Evolutionary conservation across 2,329 filamentous ascomycete genomes (phyloP).

Genomic region (Clarireedia hainanense): DNA sequence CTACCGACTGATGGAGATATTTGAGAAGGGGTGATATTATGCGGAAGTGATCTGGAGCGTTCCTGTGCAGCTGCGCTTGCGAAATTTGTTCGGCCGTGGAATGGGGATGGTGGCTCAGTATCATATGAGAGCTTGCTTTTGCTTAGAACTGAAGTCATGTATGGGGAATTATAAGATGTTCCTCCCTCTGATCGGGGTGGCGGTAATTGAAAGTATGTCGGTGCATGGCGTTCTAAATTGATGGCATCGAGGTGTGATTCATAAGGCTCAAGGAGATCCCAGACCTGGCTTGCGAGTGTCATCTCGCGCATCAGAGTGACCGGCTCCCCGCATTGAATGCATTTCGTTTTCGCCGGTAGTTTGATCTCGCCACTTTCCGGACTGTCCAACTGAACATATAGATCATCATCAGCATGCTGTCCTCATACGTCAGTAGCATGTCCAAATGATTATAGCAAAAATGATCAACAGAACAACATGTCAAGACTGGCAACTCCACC

Average conservation of each 20-base stretch:
- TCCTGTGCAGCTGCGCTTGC: slow-evolving; percentile 7
- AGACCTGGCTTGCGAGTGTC: slow-evolving; percentile 30
- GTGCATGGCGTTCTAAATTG: slow-evolving; percentile 32
- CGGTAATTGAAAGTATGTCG: slow-evolving; percentile 30
- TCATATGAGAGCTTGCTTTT: slow-evolving; percentile 9
- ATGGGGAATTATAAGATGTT: slow-evolving; percentile 14
- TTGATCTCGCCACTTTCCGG: slow-evolving; percentile 15
- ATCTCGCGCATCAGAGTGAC: slow-evolving; percentile 33
- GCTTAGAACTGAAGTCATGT: slow-evolving; percentile 9
- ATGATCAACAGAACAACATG: background rate
- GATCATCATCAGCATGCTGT: slow-evolving; percentile 10
- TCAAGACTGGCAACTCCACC: background rate
- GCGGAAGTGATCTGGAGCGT: slow-evolving; percentile 14
- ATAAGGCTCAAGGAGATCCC: slow-evolving; percentile 32
- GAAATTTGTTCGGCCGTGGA: slow-evolving; percentile 11
- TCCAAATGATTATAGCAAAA: background rate
- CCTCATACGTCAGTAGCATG: background rate
- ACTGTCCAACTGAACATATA: slow-evolving; percentile 15
- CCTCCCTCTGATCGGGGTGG: slow-evolving; percentile 27
- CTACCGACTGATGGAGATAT: slow-evolving; percentile 12
- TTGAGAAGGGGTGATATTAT: slow-evolving; percentile 15
- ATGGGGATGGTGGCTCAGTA: slow-evolving; percentile 11
- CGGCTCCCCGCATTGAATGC: slow-evolving; percentile 28
- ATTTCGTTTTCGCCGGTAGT: slow-evolving; percentile 28
- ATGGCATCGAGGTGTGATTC: slow-evolving; percentile 33